Evolutionary conservation across 2,329 filamentous ascomycete species (phyloP), one percentile per base, ranked within the genome.

Genomic region (Neoarthrinium moseri): DNA sequence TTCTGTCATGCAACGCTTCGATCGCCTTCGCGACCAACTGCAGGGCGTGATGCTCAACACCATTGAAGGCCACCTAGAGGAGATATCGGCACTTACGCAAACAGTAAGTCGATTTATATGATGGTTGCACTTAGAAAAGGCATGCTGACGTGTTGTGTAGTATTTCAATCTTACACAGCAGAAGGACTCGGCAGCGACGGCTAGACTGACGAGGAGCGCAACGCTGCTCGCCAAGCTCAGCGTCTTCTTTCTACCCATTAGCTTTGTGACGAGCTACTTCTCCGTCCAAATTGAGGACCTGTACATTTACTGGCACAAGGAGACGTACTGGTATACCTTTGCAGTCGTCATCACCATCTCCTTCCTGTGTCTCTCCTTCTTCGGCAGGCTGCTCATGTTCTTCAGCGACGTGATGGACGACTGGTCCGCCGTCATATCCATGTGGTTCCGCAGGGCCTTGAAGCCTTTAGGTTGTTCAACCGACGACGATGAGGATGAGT

Each of bases 111-210:
- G 44, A 13, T 11, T 5, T 13, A 10, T 18, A 18, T 3, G 32
- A 27, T 7, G 4, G 7, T 22, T 32, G n/a, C 20, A 23, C 6
- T 5, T 37, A 35, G 41, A 37, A 35, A 24, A 30, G 11, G 26
- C 18, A 6, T 34, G 29, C n/a, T 35, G 55, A 48, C 59, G 41
- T 49, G 4, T 18, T 12, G 8, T 29, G 21, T 48, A 87, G 83
- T 89, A 89, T 62, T 90, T 90, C 73, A 89, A 87, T 62, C 75
- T 91, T 52, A 88, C 86, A 47, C 81, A 86, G 15, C 81, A 89
- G 57, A 89, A 87, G 60, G 85, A 90, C 62, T 87, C 85, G 0
- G 78, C 83, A 52, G 80, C 82, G 4, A 86, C 89, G 10, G 86
- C 88, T 48, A 77, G 83, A 17, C 74, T 91, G 17, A 89, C 86